Evolutionary conservation across 1,284 basidiomycete genomes (phyloP).

Genomic region (Chalciporus piperatoides): DNA sequence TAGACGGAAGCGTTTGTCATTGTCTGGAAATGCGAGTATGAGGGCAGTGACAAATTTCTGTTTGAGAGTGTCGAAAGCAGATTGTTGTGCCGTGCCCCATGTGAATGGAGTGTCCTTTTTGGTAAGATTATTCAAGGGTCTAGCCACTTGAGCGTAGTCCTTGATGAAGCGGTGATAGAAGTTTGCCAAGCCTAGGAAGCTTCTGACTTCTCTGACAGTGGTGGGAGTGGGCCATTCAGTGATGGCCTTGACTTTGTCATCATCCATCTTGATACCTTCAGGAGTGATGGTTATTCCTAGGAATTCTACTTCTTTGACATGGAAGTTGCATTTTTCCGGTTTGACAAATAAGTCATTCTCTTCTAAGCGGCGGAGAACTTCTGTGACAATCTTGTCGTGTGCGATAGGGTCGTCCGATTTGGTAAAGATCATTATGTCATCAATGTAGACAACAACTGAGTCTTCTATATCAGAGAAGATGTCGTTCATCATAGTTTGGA

Average conservation of each 20-base stretch:
- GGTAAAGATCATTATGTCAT: slow-evolving; percentile 4
- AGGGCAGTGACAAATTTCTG: slow-evolving; percentile 17
- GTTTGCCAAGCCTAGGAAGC: slow-evolving; percentile 37
- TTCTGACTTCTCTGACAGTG: slow-evolving; percentile 29
- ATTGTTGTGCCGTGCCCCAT: not conserved
- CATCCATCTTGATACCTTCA: slow-evolving; percentile 36
- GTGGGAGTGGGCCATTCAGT: slow-evolving; percentile 36
- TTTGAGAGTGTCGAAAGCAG: slow-evolving; percentile 24
- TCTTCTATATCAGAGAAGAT: not conserved
- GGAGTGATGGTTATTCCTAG: slow-evolving; percentile 36
- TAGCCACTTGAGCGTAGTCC: slow-evolving; percentile 36
- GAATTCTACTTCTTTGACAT: slow-evolving; percentile 32
- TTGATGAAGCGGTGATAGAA: slow-evolving; percentile 44
- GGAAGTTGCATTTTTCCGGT: slow-evolving; percentile 40
- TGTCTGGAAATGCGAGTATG: slow-evolving; percentile 21
- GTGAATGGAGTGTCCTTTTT: not conserved
- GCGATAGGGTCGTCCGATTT: not conserved
- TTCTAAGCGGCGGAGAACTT: not conserved
- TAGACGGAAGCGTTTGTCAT: slow-evolving; percentile 21
- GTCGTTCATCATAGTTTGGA: not conserved
- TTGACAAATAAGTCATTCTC: slow-evolving; percentile 33
- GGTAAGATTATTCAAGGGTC: slow-evolving; percentile 26
- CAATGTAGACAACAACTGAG: slow-evolving; percentile 1
- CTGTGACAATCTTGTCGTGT: slow-evolving; percentile 18
- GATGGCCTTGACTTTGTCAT: slow-evolving; percentile 37